Evolutionary conservation across 106 monocot species (phyloP), one percentile per base, ranked within the genome.

Genomic region (Narthecium ossifragum): DNA sequence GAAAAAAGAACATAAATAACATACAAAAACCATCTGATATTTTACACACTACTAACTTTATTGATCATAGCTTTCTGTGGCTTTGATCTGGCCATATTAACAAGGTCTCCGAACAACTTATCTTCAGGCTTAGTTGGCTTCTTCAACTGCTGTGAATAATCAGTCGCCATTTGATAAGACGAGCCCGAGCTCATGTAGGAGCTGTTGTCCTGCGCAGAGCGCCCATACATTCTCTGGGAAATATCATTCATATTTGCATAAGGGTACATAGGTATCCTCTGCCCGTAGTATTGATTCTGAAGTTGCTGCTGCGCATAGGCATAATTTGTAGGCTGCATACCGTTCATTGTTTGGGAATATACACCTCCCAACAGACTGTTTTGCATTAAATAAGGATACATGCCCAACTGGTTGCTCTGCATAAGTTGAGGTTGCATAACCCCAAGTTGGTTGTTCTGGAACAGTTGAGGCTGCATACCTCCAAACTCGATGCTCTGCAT

Each of bases 201-300:
- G 46, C 47, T 49, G 12, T 49, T 72, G 14, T 73, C 83, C 30
- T 84, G 83, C 71, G 81, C 55, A 1, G 84, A 81, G 27, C 84
- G 75, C 17, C 80, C 86, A 69, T 78, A 73, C 83, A 94, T 90
- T 53, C 75, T 65, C 14, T 80, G 82, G 25, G 86, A 61, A 8
- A 90, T 51, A 17, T 84, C 83, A 65, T 58, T 76, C 25, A 65
- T 18, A 37, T 26, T 64, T 15, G 58, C 33, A 34, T 72, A 73
- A 18, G 53, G 46, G 36, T 78, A 74, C 15, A 30, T 18, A 24
- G 36, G 24, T 49, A 30, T 25, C 26, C 62, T 60, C 10, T 61
- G 79, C 58, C 63, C 60, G 36, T 80, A 77, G 29, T 61, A 74
- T 18, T 70, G 73, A 14, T 57, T 51, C 17, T 63, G 47, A 20